Evolutionary conservation across 306 rosid genomes (phyloP).

Genomic region (Trifolium pratense): DNA sequence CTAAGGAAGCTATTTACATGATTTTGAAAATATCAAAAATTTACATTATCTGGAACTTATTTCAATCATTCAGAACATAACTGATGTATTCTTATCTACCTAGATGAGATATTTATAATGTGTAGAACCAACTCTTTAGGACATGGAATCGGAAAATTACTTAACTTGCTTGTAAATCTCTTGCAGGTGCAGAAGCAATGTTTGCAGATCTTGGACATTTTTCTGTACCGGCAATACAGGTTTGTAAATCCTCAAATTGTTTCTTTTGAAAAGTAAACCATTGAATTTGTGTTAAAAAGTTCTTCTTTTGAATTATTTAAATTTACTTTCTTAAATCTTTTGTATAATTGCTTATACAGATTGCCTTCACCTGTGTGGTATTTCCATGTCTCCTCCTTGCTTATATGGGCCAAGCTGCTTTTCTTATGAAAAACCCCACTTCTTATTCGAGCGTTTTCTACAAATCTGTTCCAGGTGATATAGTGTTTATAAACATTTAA

Average conservation of each 20-base stretch:
- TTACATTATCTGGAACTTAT: background rate
- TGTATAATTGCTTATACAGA: slow-evolving; percentile 50
- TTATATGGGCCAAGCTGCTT: slow-evolving; percentile 98
- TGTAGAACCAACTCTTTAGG: slow-evolving; percentile 12
- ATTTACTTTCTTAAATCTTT: background rate
- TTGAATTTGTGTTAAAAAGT: slow-evolving; percentile 17
- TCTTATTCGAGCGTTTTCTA: slow-evolving; percentile 67
- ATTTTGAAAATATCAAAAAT: slow-evolving; percentile 5
- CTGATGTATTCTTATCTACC: slow-evolving; percentile 1
- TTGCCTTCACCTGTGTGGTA: slow-evolving; percentile 86
- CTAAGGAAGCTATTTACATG: slow-evolving; percentile 9
- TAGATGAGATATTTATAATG: slow-evolving; percentile 24
- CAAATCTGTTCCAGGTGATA: slow-evolving; percentile 87
- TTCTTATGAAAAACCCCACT: slow-evolving; percentile 61
- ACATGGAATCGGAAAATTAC: slow-evolving; percentile 2
- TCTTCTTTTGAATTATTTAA: background rate
- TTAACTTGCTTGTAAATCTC: slow-evolving; percentile 36
- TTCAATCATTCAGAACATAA: slow-evolving; percentile 16
- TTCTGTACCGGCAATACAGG: slow-evolving; percentile 88
- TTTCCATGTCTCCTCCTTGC: slow-evolving; percentile 96
- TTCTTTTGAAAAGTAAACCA: slow-evolving; percentile 20
- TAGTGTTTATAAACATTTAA: slow-evolving; percentile 14
- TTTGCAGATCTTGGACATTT: slow-evolving; percentile 98
- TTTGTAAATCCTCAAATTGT: slow-evolving; percentile 39
- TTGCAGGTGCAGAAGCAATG: slow-evolving; percentile 95